Evolutionary conservation across 1,139 yeast genomes (phyloP), one percentile per base, ranked within the genome.

Genomic region (Debaryomyces udenii): DNA sequence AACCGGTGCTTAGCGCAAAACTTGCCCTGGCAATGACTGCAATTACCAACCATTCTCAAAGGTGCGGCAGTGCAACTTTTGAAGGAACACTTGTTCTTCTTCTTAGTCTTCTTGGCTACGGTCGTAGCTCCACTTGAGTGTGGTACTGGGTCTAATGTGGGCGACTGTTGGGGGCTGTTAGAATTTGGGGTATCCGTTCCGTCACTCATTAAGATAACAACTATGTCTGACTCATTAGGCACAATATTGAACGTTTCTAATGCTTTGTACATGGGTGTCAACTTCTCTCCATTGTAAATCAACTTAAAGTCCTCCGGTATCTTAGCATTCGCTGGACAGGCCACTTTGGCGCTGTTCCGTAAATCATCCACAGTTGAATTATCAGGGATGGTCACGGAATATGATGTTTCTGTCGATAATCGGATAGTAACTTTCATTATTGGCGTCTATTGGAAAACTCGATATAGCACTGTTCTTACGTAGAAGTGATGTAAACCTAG

Each of bases 1-100:
- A 90, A 74, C 45, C 97, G 74, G 66, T 89, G 97, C 57, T 85
- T 85, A 30, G 94, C 86, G 64, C 97, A 89, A 62, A 81, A 89
- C 57, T 84, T 86, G 34, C 96, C 96, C 40, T 81, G 81, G 61
- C 96, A 90, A 57, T 83, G 87, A 43, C 82, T 78, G 62, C 97
- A 90, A 61, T 85, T 90, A 30, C 96, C 96, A 29, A 87, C 94
- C 68, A 89, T 86, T 49, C 95, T 78, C 44, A 88, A 76, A 1
- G 93, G 89, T 3, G 80, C 70, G 11, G 86, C 75, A 24, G 75
- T 69, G 63, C 96, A 89, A 33, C 69, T 61, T 36, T 66, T 67
- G 62, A 81, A 81, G 18, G 82, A 70, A 62, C 96, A 88, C 44
- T 76, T 73, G 61, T 76, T 76, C 64, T 83, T 81, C 65, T 80